Conservation (phyloP, 176 grass and related monocot species). For the Oryza longistaminata region DNA sequence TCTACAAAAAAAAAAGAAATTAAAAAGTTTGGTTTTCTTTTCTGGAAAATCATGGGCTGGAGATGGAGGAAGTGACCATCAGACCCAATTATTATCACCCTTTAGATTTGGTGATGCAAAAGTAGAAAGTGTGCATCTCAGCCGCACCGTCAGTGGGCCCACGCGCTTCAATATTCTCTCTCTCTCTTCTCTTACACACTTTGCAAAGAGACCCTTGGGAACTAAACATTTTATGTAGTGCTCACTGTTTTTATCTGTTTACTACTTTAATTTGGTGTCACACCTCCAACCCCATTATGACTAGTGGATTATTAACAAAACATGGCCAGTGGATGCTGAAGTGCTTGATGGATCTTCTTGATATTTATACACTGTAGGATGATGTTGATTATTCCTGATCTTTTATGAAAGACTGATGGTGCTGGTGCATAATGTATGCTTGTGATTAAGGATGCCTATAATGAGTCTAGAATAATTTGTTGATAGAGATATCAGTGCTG, state of each 20-base stretch:
- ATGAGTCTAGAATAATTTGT: not conserved
- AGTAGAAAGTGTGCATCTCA: slow-evolving; percentile 29
- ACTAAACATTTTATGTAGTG: not conserved
- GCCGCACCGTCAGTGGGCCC: not conserved
- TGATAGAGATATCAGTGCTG: not conserved
- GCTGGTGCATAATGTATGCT: not conserved
- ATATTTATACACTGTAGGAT: not conserved
- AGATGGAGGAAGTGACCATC: not conserved
- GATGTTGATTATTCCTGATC: not conserved
- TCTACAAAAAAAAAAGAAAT: not conserved
- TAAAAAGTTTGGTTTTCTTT: too few species aligned
- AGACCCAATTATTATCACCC: not conserved
- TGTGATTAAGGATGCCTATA: not conserved
- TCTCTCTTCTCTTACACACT: not conserved
- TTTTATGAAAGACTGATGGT: not conserved
- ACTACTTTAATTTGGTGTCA: not conserved
- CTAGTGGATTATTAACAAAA: not conserved
- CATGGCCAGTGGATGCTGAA: not conserved
- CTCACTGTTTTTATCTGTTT: not conserved
- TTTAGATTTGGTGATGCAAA: slow-evolving; percentile 13
- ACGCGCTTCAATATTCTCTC: not conserved
- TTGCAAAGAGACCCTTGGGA: not conserved
- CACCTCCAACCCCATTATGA: not conserved
- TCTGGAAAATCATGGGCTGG: not conserved
- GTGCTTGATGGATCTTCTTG: not conserved